A percentile compares a stretch with the other conserved stretches of the same genome.
Conservation (phyloP, 2,329 filamentous ascomycete species). For the Torrubiella hemipterigena region DNA sequence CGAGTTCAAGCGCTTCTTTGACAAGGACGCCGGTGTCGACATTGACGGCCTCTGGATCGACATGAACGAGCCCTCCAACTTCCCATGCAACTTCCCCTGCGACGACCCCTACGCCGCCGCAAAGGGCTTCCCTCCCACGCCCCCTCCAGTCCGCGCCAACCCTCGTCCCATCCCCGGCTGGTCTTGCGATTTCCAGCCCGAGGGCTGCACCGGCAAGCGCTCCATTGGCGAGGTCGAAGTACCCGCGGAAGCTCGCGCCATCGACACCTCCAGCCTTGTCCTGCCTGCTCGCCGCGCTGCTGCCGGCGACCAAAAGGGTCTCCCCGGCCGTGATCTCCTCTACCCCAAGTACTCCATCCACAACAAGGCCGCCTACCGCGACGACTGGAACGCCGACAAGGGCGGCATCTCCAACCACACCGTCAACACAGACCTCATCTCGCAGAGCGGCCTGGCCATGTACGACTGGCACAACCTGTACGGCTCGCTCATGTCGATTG, state of each 20-base stretch:
- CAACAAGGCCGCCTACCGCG: constrained; percentile 45
- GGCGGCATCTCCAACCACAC: constrained; percentile 48
- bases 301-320: constrained; percentile 29
- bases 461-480: constrained; percentile 80
- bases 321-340: constrained; percentile 48
- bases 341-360: constrained; percentile 68
- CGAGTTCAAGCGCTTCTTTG: constrained; percentile 56
- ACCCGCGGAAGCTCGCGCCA: background rate
- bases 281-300: constrained; percentile 43
- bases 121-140: constrained; percentile 42
- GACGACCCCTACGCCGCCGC: constrained; percentile 13
- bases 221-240: too few relatives aligned
- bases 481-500: constrained; percentile 63
- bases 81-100: constrained; percentile 26
- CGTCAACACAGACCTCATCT: constrained; percentile 65
- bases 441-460: constrained; percentile 58
- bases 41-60: constrained; percentile 73
- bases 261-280: constrained; percentile 1
- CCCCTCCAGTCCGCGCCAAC: constrained; percentile 49
- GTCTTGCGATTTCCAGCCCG: constrained; percentile 26
- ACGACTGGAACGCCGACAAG: constrained; percentile 37
- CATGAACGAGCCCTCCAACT: constrained; percentile 38
- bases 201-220: constrained; percentile 4
- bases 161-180: constrained; percentile 59
- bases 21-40: constrained; percentile 50